Percentiles rank a stretch among this genome's conserved stretches.
These are phyloP conservation scores for Adansonia gregorii DNA, from an alignment of 441 rosid species.

Conservation along the genomic window DNA sequence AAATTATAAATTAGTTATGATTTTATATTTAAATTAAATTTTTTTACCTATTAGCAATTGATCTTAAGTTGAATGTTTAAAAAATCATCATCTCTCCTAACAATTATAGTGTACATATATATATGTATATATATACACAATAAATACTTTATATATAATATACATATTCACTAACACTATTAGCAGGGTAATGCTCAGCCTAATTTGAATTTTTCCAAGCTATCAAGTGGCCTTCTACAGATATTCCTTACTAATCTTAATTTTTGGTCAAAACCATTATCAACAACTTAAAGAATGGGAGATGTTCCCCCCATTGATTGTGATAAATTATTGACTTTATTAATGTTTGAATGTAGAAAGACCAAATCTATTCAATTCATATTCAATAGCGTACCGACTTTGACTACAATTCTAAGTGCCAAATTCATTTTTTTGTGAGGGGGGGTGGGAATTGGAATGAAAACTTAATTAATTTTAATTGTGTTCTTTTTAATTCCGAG, in stretches of 20 bases:
- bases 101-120: background rate
- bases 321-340: background rate
- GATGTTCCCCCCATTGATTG: background rate
- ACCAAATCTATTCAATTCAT: background rate
- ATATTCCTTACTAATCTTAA: background rate
- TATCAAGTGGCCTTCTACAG: background rate
- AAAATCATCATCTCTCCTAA: background rate
- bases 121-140: no score
- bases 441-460: no score
- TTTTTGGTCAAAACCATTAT: background rate
- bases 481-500: no score
- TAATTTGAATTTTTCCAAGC: background rate
- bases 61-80: no score
- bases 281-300: background rate
- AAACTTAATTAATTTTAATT: no score
- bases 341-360: background rate
- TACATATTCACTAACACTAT: background rate
- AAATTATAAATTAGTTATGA: no score
- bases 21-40: no score
- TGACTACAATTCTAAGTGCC: background rate
- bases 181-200: background rate
- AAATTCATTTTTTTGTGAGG: no score
- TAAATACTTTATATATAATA: no score
- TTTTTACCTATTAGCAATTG: no score
- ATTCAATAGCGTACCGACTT: background rate